These are phyloP conservation scores for Tephrocybe sp. DNA, from an alignment of 768 basidiomycete species.

Conservation along the genomic window DNA sequence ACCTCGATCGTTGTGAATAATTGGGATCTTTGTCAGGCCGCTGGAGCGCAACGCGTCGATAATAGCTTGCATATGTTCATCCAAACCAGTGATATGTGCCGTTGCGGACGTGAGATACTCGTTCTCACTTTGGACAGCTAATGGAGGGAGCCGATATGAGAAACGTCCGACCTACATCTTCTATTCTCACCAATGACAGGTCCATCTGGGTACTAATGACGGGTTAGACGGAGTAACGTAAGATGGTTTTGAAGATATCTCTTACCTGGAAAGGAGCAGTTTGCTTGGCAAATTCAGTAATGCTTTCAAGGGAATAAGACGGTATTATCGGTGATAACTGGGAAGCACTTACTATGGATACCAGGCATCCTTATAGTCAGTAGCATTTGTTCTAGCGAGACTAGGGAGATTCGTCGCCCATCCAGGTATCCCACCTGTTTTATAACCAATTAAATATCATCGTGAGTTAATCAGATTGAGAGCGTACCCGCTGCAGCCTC, in stretches of 20 bases:
- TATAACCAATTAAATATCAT: not conserved
- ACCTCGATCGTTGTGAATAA: slow-evolving; percentile 32
- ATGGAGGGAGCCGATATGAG: not conserved
- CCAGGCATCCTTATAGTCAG: slow-evolving; percentile 56
- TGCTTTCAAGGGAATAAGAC: slow-evolving; percentile 10
- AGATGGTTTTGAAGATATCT: not conserved
- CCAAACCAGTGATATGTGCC: slow-evolving; percentile 28
- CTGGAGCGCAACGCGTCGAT: slow-evolving; percentile 32
- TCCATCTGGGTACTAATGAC: slow-evolving; percentile 38
- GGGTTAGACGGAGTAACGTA: slow-evolving; percentile 17
- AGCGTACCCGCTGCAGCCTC: slow-evolving; percentile 59
- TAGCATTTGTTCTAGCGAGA: slow-evolving; percentile 58
- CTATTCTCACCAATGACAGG: slow-evolving; percentile 32
- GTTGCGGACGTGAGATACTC: slow-evolving; percentile 34
- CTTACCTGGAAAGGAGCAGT: slow-evolving; percentile 31
- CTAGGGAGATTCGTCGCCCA: slow-evolving; percentile 48
- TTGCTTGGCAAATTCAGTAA: slow-evolving; percentile 26
- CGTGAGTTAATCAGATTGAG: not conserved
- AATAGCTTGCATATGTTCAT: slow-evolving; percentile 42
- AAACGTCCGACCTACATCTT: not conserved
- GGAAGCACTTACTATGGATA: slow-evolving; percentile 29
- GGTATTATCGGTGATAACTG: not conserved
- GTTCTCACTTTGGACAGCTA: slow-evolving; percentile 43
- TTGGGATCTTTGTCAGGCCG: slow-evolving; percentile 35
- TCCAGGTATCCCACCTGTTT: slow-evolving; percentile 40